Evolutionary conservation across 106 monocot genomes (phyloP), one percentile per base, ranked within the genome.

Genomic region (Alisma plantagoaquatica): DNA sequence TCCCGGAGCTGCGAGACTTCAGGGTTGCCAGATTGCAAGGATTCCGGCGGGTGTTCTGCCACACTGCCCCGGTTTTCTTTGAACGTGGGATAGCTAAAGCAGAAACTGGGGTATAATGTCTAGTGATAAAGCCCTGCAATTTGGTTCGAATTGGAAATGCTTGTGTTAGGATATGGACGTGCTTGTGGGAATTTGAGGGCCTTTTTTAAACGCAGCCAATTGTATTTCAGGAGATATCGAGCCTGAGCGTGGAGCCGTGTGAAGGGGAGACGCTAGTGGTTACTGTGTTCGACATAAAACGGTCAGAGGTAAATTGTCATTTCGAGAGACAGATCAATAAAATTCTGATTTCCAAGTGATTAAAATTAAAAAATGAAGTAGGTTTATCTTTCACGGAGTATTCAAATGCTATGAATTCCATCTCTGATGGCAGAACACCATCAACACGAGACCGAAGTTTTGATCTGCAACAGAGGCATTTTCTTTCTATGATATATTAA

Each of bases 241-340:
- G 90, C 70, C 77, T 98, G 77, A 98, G 89, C 33, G 90, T 85
- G 68, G 98, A 98, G 23, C 74, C 81, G 9, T 86, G 79, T 41
- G 85, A 90, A 45, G 90, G 85, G 31, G 85, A 86, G 49, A 54
- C 23, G n/a, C 64, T 98, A n/a, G 21, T 90, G 12, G 76, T 98
- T 7, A 90, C 82, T 8, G 90, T 98, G 29, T 98, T 98, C 56
- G 90, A 90, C 69, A 90, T 98, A 10, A 65, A 53, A 27, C 68
- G 33, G 64, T 64, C 72, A 27, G 90, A 85, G 89, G 96, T 89
- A 38, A 38, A 38, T 33, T 55, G 17, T 46, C 35, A 38, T 44
- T 16, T 44, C 10, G 3, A 43, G 20, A 24, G 32, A 1, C n/a
- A 10, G 11, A 14, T 51, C 38, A 2, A 17, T 51, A 25, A 33